Base-by-base conservation (phyloP, 2,329 filamentous ascomycete genomes). In the Pezicula rhizophila region DNA sequence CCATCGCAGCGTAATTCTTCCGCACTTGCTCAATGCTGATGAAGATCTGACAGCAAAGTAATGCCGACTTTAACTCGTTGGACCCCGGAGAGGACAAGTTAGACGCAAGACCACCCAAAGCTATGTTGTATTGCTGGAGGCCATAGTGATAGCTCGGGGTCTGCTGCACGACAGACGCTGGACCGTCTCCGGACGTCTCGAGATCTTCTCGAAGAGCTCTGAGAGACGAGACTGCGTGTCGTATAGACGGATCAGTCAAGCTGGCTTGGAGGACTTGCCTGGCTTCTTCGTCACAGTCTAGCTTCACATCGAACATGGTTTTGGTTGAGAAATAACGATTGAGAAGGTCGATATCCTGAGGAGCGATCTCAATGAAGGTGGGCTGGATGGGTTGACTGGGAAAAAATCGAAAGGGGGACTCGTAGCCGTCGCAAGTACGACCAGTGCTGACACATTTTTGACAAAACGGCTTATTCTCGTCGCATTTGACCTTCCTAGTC, bases 21-120 rank as follows among this genome's bases (percentile, higher is more conserved):
- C 62, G 62, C 46, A 69, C 65, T 60, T 74, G 70, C 55, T 74
- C 71, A 48, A 74, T 72, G 54, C 71, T 73, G 55, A 74, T 72
- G 52, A 74, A 67, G 37, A 73, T 57, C 52, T 73, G 69, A 55
- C 72, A 75, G 60, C 71, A 75, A 49, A 73, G 61, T 31, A 74
- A 58, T 46, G 70, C 66, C 20, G 68, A 70, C 49, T 61, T 69
- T 28, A 71, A 53, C 5, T 50, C 49, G 8, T 58, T 54, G 8
- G 60, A 56, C 50, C 57, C 50, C 3, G 62, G 63, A 49, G 57
- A 64, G 15, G 67, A 67, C 41, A 74, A 47, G 8, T 64, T 66
- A 15, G 64, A 68, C 2, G 68, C 69, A 4, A 74, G 65, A 37
- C 66, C 66, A 7, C 63, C 47, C 8, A 75, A 58, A 34, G 71